phyloP scores from a whole-genome alignment of 148 eudicot genomes.

The Fagopyrum tataricum region DNA sequence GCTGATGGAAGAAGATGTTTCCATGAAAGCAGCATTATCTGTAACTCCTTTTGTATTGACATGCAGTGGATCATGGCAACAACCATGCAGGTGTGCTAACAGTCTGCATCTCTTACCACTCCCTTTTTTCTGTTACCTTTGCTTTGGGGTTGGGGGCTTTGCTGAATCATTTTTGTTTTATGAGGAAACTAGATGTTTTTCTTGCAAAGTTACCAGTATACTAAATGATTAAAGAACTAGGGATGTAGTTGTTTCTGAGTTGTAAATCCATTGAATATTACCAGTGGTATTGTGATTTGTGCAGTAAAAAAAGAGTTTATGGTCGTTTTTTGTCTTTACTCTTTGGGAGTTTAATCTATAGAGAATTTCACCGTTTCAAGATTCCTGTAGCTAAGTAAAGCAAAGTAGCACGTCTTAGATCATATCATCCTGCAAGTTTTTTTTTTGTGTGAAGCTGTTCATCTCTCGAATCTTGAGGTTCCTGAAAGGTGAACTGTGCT shows the following conservation, averaged over 20 bases:
- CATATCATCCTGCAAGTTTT: not conserved
- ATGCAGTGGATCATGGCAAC: constrained; percentile 71
- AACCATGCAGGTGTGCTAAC: constrained; percentile 68
- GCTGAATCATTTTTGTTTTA: not conserved
- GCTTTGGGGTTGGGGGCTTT: not conserved
- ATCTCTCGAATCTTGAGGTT: not conserved
- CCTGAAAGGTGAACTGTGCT: not conserved
- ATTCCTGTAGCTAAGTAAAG: not conserved
- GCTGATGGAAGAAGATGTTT: constrained; percentile 63
- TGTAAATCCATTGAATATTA: not conserved
- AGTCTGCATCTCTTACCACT: not conserved
- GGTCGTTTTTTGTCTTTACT: not conserved
- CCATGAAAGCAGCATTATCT: constrained; percentile 55
- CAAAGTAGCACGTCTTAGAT: not conserved
- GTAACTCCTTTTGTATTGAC: constrained; percentile 74
- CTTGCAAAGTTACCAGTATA: not conserved
- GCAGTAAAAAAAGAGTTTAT: not conserved
- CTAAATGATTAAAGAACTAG: not conserved
- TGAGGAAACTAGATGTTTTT: constrained; percentile 6
- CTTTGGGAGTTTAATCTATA: not conserved
- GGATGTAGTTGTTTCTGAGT: not conserved
- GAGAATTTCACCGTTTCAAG: not conserved
- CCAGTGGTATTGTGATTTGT: not conserved
- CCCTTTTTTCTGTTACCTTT: not conserved
- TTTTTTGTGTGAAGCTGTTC: not conserved